Conservation (phyloP, 2,329 filamentous ascomycete species). For the Fusarium cicatricum region DNA sequence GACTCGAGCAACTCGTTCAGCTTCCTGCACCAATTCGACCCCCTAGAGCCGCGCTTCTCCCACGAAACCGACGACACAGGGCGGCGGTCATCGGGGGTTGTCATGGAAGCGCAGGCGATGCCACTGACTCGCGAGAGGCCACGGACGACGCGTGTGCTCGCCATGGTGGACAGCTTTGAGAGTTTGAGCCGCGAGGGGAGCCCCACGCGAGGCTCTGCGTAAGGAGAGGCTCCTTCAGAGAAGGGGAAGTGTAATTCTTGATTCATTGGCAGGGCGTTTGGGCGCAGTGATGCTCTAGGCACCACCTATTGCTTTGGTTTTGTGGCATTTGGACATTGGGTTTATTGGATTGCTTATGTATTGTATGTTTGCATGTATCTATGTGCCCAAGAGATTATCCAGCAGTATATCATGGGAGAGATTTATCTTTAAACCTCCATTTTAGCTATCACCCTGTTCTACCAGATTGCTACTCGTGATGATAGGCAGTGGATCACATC, state of each 20-base stretch:
- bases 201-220: conserved; percentile 36
- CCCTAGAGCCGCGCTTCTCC: conserved; percentile 36
- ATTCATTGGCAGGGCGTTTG: conserved; percentile 30
- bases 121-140: conserved; percentile 49
- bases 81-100: conserved; percentile 44
- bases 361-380: conserved; percentile 9
- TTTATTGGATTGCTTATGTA: conserved; percentile 1
- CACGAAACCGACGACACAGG: conserved; percentile 42
- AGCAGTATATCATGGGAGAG: neutral
- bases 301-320: neutral
- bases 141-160: conserved; percentile 55
- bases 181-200: conserved; percentile 54
- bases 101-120: conserved; percentile 59
- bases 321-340: conserved; percentile 1
- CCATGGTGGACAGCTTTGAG: conserved; percentile 66
- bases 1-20: conserved; percentile 28
- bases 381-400: conserved; percentile 16
- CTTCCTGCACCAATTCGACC: conserved; percentile 33
- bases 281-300: conserved; percentile 22
- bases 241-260: conserved; percentile 2
- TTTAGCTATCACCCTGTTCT: neutral
- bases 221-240: neutral
- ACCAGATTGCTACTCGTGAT: too few species aligned
- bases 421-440: neutral
- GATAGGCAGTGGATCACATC: too few species aligned